Evolutionary conservation across 2,329 filamentous ascomycete species (phyloP).

Genomic region (Ascomycota sp.): DNA sequence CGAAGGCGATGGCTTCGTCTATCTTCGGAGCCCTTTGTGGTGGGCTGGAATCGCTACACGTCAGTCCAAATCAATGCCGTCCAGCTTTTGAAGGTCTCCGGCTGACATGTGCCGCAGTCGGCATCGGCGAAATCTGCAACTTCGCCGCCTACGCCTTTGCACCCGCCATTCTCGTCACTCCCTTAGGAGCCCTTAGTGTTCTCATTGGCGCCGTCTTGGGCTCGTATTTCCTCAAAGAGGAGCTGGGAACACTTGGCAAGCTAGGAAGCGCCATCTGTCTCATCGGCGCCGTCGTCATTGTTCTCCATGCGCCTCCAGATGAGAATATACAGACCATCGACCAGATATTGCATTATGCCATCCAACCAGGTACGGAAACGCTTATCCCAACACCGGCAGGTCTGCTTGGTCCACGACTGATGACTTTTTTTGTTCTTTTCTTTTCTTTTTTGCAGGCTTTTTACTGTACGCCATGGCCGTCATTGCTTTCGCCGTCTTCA

Average conservation of each 20-base stretch:
- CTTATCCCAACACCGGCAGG: too few species aligned
- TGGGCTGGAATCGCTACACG: conserved; percentile 85
- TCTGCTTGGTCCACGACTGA: too few species aligned
- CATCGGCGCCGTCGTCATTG: conserved; percentile 90
- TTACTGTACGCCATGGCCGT: conserved; percentile 69
- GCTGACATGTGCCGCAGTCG: conserved; percentile 37
- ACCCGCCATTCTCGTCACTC: conserved; percentile 94
- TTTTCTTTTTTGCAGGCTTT: conserved; percentile 43
- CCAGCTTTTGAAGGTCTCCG: not conserved
- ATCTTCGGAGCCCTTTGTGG: conserved; percentile 88
- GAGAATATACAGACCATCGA: conserved; percentile 81
- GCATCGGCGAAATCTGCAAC: conserved; percentile 84
- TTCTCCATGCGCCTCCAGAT: conserved; percentile 89
- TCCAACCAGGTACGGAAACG: conserved; percentile 90
- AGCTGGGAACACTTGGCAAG: conserved; percentile 76
- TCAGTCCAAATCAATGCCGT: conserved; percentile 33
- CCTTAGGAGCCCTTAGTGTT: conserved; percentile 80
- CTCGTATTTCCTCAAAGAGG: conserved; percentile 82
- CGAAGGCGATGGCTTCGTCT: conserved; percentile 88
- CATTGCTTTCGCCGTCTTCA: conserved; percentile 64
- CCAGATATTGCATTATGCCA: conserved; percentile 73
- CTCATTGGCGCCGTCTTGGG: conserved; percentile 87
- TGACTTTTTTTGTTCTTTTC: too few species aligned
- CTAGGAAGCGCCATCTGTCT: conserved; percentile 91
- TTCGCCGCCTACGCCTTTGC: conserved; percentile 97